phyloP scores from a whole-genome alignment of 371 early-diverging fungal species.

The Mortierella sp. region DNA sequence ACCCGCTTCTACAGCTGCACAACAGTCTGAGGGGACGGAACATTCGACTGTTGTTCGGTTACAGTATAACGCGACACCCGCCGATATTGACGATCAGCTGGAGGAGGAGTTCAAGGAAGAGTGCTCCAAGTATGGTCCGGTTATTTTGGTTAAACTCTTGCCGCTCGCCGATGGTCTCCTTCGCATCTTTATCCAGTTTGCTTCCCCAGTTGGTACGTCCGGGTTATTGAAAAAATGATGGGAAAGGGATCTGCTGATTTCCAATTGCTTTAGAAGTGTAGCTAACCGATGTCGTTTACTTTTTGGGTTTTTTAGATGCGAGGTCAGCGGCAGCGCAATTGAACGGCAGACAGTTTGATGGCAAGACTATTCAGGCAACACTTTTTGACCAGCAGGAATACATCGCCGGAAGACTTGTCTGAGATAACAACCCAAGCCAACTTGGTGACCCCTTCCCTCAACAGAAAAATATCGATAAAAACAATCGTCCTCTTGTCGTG shows the following conservation, averaged over 20 bases:
- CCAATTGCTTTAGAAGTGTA: background rate
- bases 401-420: constrained; percentile 38
- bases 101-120: constrained; percentile 79
- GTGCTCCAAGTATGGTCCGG: constrained; percentile 76
- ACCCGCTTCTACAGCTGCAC: constrained; percentile 28
- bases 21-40: background rate
- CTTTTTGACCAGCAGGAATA: constrained; percentile 65
- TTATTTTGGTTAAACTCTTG: constrained; percentile 67
- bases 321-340: constrained; percentile 68
- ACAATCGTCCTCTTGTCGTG: no score
- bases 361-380: constrained; percentile 70
- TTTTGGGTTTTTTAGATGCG: constrained; percentile 56
- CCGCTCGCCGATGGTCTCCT: constrained; percentile 58
- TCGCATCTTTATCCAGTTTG: constrained; percentile 77
- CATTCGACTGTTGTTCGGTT: constrained; percentile 70
- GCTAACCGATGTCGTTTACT: background rate
- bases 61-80: constrained; percentile 68
- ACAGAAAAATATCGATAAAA: no score
- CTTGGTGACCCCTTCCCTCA: no score
- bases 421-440: background rate
- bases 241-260: background rate
- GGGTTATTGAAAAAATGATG: no score
- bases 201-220: constrained; percentile 59
- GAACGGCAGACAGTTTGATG: constrained; percentile 83
- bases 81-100: constrained; percentile 79